Base-by-base conservation (phyloP, 108 stramenopile species). In the Cyclotella sp. region DNA sequence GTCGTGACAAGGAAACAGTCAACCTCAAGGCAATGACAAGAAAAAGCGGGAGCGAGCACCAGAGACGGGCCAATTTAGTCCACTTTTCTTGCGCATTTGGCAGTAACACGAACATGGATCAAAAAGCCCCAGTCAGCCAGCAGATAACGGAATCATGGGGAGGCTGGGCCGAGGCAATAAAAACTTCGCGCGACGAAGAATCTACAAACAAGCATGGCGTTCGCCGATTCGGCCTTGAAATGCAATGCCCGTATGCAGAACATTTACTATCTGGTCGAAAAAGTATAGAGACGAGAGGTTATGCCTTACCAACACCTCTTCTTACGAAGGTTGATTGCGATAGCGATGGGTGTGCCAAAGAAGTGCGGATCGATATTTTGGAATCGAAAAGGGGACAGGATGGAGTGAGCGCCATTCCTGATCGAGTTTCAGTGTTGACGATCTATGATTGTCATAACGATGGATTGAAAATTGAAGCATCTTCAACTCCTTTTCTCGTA, bases 201-300 rank as follows among this genome's bases (percentile, higher is more conserved):
- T 34, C 7, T 7, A 42, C 1, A 41, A 11, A 14, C 19, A 16
- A 21, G 3, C 15, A 42, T 0, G 49, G 39, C 19, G 30, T 40
- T 39, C 41, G 27, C 41, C 30, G 22, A 10, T 88, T 88, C 68
- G 90, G 86, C 16, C 80, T 93, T 16, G 94, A 95, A 75, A 77
- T 95, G 68, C 92, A 95, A 80, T 39, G 80, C 3, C 92, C 92
- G 12, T 95, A 86, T 87, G 82, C 90, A 3, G 61, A 51, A 42
- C 61, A 76, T 24, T 61, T 92, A 12, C 57, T 90, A 21, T 28
- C 74, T 54, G 88, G 91, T 8, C 53, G 45, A 15, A 95, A 95
- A 73, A 78, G 60, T 9, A 89, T 95, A 30, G 94, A 95, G 71
- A 89, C 90, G 10, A 62, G 94, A 67, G 52, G 78, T 2, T 95